Conservation (phyloP, 2,329 filamentous ascomycete genomes). For the Ceratocystis lukuohia region DNA sequence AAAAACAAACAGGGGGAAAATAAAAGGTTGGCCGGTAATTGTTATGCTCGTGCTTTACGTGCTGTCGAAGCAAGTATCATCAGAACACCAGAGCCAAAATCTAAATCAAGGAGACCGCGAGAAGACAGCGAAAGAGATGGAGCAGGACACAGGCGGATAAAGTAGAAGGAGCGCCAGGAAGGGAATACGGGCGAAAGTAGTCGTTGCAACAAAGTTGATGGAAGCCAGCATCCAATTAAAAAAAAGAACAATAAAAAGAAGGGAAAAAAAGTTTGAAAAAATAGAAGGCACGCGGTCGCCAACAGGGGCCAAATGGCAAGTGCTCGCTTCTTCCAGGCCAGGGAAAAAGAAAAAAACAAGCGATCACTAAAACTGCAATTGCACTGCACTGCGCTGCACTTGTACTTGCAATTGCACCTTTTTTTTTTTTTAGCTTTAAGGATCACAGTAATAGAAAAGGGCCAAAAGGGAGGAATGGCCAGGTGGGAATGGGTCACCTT, state of each 20-base stretch:
- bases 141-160: not conserved
- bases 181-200: slow-evolving; percentile 10
- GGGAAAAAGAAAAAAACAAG: not conserved
- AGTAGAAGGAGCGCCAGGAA: slow-evolving; percentile 9
- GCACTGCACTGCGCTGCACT: not conserved
- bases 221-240: slow-evolving; percentile 2
- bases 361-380: too few species aligned
- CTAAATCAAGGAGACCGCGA: too few species aligned
- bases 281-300: not conserved
- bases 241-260: slow-evolving; percentile 4
- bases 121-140: too few species aligned
- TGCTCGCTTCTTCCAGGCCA: too few species aligned
- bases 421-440: not conserved
- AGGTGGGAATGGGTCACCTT: not conserved
- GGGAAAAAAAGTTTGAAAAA: not conserved
- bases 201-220: slow-evolving; percentile 1
- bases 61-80: not conserved
- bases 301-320: slow-evolving; percentile 2
- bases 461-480: not conserved
- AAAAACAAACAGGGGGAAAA: not conserved
- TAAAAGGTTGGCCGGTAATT: not conserved
- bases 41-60: not conserved
- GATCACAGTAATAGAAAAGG: not conserved
- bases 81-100: not conserved
- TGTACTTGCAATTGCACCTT: too few species aligned